These are phyloP conservation scores for Monascus purpureus DNA, from an alignment of 495 filamentous ascomycete species.

Conservation along the genomic window DNA sequence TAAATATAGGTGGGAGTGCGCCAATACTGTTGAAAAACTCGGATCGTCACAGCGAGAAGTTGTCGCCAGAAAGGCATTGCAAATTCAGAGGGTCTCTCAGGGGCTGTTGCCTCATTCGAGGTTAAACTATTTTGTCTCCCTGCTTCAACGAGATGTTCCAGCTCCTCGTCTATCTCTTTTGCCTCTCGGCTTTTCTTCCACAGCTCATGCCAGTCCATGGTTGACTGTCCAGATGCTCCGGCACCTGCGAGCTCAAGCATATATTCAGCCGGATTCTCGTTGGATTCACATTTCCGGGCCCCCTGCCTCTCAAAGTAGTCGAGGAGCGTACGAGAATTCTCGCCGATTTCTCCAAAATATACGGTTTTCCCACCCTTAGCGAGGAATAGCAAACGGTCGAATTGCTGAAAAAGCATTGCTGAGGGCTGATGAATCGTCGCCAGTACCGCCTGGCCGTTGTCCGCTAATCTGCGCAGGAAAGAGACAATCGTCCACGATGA, in stretches of 20 bases:
- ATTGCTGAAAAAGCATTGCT: slow-evolving; percentile 78
- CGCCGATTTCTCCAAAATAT: slow-evolving; percentile 76
- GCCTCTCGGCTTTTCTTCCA: slow-evolving; percentile 66
- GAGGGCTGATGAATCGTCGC: slow-evolving; percentile 92
- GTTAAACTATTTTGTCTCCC: slow-evolving; percentile 7
- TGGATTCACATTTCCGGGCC: slow-evolving; percentile 47
- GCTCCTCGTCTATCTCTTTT: slow-evolving; percentile 44
- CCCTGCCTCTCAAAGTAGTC: slow-evolving; percentile 68
- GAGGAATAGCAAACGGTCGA: slow-evolving; percentile 76
- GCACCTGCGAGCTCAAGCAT: slow-evolving; percentile 69
- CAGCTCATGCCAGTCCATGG: slow-evolving; percentile 59
- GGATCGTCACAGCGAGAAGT: slow-evolving; percentile 28
- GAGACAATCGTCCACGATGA: slow-evolving; percentile 74
- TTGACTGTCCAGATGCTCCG: slow-evolving; percentile 44
- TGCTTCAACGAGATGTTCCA: slow-evolving; percentile 48
- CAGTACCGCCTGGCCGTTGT: slow-evolving; percentile 74
- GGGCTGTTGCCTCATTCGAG: slow-evolving; percentile 8
- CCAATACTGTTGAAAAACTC: slow-evolving; percentile 36
- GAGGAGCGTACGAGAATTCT: slow-evolving; percentile 51
- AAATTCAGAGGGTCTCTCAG: slow-evolving; percentile 20
- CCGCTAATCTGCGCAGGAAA: slow-evolving; percentile 66
- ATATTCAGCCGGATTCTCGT: slow-evolving; percentile 79
- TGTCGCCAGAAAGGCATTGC: slow-evolving; percentile 39
- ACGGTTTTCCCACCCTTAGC: slow-evolving; percentile 67
- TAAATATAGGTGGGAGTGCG: slow-evolving; percentile 38